phyloP scores from a whole-genome alignment of 371 early-diverging fungal species.

The Basidiobolus meristosporus region DNA sequence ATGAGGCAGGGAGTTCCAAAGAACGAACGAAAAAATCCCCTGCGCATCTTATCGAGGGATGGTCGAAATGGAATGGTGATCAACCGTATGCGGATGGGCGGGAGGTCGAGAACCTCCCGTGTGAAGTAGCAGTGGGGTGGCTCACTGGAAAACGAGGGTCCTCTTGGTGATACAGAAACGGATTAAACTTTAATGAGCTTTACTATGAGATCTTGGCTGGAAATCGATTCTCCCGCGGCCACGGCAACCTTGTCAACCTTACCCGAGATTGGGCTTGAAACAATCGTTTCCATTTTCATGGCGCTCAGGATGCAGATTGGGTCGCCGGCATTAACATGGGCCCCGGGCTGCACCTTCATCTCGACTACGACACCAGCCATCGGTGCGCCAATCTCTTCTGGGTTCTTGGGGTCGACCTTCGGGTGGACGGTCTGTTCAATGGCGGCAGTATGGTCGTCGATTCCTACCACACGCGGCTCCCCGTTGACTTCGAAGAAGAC shows the following conservation, averaged over 20 bases:
- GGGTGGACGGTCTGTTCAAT: slow-evolving; percentile 41
- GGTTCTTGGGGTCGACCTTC: slow-evolving; percentile 54
- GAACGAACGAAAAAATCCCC: no score
- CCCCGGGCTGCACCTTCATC: slow-evolving; percentile 60
- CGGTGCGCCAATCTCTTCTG: slow-evolving; percentile 83
- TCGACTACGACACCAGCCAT: slow-evolving; percentile 90
- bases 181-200: slow-evolving; percentile 23
- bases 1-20: no score
- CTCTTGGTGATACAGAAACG: no score
- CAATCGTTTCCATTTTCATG: slow-evolving; percentile 96
- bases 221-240: slow-evolving; percentile 53
- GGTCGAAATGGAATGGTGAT: no score
- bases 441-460: slow-evolving; percentile 28
- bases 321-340: slow-evolving; percentile 69
- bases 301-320: slow-evolving; percentile 77
- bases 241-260: slow-evolving; percentile 47
- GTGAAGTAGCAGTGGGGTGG: no score
- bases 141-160: no score
- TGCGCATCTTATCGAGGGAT: no score
- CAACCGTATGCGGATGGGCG: no score
- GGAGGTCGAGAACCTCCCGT: no score
- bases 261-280: slow-evolving; percentile 66
- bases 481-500: slow-evolving; percentile 92
- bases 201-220: slow-evolving; percentile 61
- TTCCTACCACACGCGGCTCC: slow-evolving; percentile 70